These are phyloP conservation scores for Gastrolobium villosum DNA, from an alignment of 306 rosid genomes.

Conservation along the genomic window DNA sequence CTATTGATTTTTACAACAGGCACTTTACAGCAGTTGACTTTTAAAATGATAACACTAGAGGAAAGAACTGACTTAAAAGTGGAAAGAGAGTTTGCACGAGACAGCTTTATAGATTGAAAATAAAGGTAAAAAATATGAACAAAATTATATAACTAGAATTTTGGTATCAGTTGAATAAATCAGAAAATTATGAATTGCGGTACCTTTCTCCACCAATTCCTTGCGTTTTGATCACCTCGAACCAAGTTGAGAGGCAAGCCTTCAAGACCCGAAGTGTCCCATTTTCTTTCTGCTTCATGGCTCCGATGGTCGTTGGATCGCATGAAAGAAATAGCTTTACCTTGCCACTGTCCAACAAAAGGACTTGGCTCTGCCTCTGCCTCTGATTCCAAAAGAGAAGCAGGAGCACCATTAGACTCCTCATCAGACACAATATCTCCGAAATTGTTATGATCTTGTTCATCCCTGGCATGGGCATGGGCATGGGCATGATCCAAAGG, in stretches of 20 bases:
- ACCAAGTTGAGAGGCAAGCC: conserved; percentile 82
- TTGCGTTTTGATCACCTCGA: conserved; percentile 81
- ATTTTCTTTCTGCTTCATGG: conserved; percentile 63
- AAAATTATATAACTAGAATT: not conserved
- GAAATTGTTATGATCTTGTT: conserved; percentile 6
- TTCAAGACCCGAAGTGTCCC: conserved; percentile 84
- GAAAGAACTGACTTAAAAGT: not conserved
- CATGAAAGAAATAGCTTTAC: conserved; percentile 77
- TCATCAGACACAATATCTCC: conserved; percentile 45
- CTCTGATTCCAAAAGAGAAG: conserved; percentile 41
- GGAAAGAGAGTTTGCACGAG: not conserved
- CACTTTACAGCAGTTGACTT: not conserved
- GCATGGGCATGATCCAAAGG: conserved; percentile 45
- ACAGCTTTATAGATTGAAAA: not conserved
- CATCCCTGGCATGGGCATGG: not conserved
- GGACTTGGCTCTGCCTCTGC: conserved; percentile 65
- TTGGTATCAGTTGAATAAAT: not conserved
- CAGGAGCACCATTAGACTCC: conserved; percentile 11
- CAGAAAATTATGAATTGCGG: not conserved
- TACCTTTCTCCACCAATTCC: conserved; percentile 99
- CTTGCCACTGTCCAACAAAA: conserved; percentile 97
- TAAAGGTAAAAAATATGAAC: not conserved
- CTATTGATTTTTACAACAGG: not conserved
- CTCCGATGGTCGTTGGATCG: conserved; percentile 68
- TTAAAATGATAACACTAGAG: conserved; percentile 2